These are phyloP conservation scores for Gynostemma pentaphyllum DNA, from an alignment of 306 rosid species.

Conservation along the genomic window DNA sequence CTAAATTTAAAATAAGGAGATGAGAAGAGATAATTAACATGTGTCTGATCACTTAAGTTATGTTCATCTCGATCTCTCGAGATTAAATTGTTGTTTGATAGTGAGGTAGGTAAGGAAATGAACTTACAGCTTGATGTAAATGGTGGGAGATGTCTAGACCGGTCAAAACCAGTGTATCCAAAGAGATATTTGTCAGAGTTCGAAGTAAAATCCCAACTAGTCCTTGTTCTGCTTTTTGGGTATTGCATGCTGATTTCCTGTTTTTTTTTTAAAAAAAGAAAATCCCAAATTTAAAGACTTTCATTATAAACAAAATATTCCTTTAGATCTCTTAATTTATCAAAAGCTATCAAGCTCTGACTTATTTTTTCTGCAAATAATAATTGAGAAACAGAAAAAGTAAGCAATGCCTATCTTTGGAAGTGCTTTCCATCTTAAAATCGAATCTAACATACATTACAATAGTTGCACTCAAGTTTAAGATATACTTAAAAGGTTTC, in stretches of 20 bases:
- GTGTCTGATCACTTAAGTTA: too few species aligned
- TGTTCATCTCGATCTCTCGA: too few species aligned
- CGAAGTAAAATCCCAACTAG: slow-evolving; percentile 41
- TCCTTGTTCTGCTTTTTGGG: slow-evolving; percentile 25
- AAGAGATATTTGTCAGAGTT: slow-evolving; percentile 48
- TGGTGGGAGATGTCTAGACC: slow-evolving; percentile 55
- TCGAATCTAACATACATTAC: too few species aligned
- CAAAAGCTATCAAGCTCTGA: neutral
- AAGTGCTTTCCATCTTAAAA: too few species aligned
- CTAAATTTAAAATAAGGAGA: neutral
- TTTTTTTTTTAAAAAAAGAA: slow-evolving; percentile 1
- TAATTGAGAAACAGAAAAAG: neutral
- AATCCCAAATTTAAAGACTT: slow-evolving; percentile 4
- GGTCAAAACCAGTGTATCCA: slow-evolving; percentile 39
- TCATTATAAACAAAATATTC: neutral
- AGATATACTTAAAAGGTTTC: too few species aligned
- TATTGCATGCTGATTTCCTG: slow-evolving; percentile 37
- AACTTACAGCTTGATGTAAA: slow-evolving; percentile 51
- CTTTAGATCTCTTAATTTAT: neutral
- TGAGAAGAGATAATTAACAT: too few species aligned
- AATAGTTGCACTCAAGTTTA: neutral
- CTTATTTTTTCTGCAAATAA: neutral
- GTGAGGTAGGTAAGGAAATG: neutral
- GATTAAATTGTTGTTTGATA: neutral
- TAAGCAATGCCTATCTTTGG: too few species aligned